A percentile compares a stretch with the other conserved stretches of the same genome.
These are phyloP conservation scores for Ballota nigra DNA, from an alignment of 257 asterid species.

Conservation along the genomic window DNA sequence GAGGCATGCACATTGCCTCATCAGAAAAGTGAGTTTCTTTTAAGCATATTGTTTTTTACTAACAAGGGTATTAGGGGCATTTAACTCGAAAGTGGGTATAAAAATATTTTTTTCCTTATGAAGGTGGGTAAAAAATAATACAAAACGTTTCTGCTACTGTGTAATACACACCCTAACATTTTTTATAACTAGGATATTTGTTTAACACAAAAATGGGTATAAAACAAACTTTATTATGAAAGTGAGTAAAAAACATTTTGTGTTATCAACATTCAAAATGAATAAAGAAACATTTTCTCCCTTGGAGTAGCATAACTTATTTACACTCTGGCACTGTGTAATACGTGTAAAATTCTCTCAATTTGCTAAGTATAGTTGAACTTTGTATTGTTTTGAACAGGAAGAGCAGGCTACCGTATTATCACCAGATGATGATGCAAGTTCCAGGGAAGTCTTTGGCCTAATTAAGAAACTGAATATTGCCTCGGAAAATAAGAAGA, in stretches of 20 bases:
- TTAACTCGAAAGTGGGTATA: no score
- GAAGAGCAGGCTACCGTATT: conserved; percentile 46
- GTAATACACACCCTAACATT: no score
- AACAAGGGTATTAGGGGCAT: no score
- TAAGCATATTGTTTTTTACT: not conserved
- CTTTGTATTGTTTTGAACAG: conserved; percentile 39
- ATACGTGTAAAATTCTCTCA: not conserved
- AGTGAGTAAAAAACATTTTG: no score
- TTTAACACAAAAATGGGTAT: no score
- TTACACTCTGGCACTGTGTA: not conserved
- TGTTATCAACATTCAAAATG: no score
- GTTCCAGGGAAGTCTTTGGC: conserved; percentile 79
- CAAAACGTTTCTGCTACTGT: no score
- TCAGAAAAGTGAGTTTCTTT: conserved; percentile 56
- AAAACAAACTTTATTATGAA: no score
- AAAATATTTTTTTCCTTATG: no score
- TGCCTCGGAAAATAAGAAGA: conserved; percentile 60
- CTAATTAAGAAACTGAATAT: conserved; percentile 83
- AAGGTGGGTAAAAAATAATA: no score
- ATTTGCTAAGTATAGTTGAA: conserved; percentile 3
- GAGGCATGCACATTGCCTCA: conserved; percentile 44
- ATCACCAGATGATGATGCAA: conserved; percentile 75
- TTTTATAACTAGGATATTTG: no score
- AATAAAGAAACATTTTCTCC: no score
- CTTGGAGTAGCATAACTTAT: not conserved